A percentile compares a stretch with the other conserved stretches of the same genome.
These are phyloP conservation scores for Brassica nigra DNA, from an alignment of 345 rosid species.

Conservation along the genomic window DNA sequence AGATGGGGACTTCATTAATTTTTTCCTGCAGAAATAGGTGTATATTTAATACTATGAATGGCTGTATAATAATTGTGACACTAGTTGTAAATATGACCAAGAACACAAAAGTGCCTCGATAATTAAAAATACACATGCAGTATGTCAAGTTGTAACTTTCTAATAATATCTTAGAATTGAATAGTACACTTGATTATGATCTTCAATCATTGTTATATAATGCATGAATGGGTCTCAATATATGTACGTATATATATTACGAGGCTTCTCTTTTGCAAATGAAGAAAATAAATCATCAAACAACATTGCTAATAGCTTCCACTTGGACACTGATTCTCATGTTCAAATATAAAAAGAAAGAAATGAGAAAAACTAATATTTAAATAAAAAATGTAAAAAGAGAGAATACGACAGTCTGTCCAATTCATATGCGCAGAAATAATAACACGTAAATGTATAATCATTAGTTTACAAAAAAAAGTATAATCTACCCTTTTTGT, in stretches of 20 bases:
- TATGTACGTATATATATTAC: neutral
- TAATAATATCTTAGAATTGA: constrained; percentile 22
- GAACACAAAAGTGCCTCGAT: constrained; percentile 38
- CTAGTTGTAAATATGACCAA: constrained; percentile 34
- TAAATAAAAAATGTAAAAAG: constrained; percentile 15
- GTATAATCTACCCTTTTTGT: neutral
- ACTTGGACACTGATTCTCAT: constrained; percentile 45
- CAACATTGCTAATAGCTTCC: constrained; percentile 42
- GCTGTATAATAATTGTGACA: constrained; percentile 29
- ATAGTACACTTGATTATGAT: constrained; percentile 21
- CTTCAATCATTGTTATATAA: constrained; percentile 38
- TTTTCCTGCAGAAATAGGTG: constrained; percentile 16
- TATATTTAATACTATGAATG: neutral
- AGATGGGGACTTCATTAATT: constrained; percentile 15
- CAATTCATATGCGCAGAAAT: constrained; percentile 13
- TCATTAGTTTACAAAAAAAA: too few relatives aligned
- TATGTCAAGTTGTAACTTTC: constrained; percentile 34
- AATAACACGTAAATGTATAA: neutral
- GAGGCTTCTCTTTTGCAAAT: constrained; percentile 18
- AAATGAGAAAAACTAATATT: neutral
- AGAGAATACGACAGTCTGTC: constrained; percentile 33
- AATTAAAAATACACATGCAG: constrained; percentile 37
- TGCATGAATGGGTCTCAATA: constrained; percentile 28
- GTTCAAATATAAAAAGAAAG: constrained; percentile 19
- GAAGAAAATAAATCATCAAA: constrained; percentile 29